Evolutionary conservation across 73 alveolate species (phyloP).

Genomic region (Paraurostyla sp.): DNA sequence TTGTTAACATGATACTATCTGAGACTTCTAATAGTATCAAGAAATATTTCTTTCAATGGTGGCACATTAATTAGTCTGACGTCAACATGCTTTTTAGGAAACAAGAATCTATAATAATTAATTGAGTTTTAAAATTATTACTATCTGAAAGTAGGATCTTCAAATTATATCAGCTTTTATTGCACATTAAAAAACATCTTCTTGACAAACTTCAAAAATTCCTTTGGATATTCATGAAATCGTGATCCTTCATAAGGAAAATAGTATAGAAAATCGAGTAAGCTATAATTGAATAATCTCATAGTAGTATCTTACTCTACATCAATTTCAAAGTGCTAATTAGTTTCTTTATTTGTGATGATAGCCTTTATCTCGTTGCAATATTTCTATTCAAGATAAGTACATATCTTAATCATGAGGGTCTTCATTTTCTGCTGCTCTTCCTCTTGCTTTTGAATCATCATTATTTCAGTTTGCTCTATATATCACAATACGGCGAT

Average conservation of each 20-base stretch:
- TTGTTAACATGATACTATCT: constrained; percentile 67
- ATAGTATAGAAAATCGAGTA: constrained; percentile 63
- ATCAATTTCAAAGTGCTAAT: constrained; percentile 56
- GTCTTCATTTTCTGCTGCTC: constrained; percentile 13
- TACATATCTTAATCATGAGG: constrained; percentile 35
- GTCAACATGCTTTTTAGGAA: constrained; percentile 65
- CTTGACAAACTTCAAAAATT: constrained; percentile 61
- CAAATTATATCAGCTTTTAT: constrained; percentile 9
- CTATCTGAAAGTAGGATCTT: constrained; percentile 9
- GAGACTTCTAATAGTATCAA: constrained; percentile 64
- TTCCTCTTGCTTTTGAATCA: not conserved
- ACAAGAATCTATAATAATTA: not conserved
- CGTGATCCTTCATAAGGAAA: constrained; percentile 66
- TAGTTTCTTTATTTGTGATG: constrained; percentile 51
- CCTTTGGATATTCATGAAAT: constrained; percentile 73
- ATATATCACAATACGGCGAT: not conserved
- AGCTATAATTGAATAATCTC: not conserved
- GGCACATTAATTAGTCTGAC: constrained; percentile 67
- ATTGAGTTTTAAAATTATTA: not conserved
- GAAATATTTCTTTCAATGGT: constrained; percentile 60
- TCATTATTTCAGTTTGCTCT: not conserved
- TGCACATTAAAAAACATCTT: constrained; percentile 27
- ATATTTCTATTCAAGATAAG: constrained; percentile 41
- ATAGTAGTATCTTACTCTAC: constrained; percentile 56
- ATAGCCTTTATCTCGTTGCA: constrained; percentile 22